phyloP scores from a whole-genome alignment of 495 filamentous ascomycete species.

The Daldinia concentrica region DNA sequence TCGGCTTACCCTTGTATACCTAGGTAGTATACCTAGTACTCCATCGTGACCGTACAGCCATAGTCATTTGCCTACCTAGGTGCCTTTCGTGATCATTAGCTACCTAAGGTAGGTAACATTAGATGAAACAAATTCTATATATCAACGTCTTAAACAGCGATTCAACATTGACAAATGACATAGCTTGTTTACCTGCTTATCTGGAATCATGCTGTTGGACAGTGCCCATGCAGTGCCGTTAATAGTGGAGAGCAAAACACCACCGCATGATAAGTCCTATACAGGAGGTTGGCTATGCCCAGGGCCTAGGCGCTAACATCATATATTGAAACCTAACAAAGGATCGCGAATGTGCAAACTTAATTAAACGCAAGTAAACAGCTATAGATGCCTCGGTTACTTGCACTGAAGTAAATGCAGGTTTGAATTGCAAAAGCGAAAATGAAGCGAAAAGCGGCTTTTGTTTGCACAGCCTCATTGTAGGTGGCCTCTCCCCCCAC shows the following conservation, averaged over 20 bases:
- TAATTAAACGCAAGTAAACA: background rate
- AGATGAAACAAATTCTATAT: background rate
- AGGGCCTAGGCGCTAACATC: slow-evolving; percentile 11
- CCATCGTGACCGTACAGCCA: background rate
- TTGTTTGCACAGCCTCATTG: slow-evolving; percentile 34
- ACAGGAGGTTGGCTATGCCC: background rate
- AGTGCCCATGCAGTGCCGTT: background rate
- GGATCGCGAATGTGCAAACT: background rate
- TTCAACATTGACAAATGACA: background rate
- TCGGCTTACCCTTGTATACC: background rate
- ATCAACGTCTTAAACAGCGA: background rate
- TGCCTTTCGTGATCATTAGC: background rate
- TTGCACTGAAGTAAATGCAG: background rate
- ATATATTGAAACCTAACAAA: slow-evolving; percentile 8
- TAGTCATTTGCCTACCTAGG: background rate
- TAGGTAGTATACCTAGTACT: background rate
- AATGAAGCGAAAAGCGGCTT: slow-evolving; percentile 26
- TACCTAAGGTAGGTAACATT: no score
- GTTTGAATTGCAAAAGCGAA: background rate
- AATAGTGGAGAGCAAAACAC: background rate
- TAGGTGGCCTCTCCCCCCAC: slow-evolving; percentile 16
- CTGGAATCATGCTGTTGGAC: background rate
- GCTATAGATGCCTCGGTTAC: background rate
- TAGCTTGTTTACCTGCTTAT: background rate
- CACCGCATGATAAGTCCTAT: background rate